Percentiles rank a stretch among this genome's conserved stretches.
These are phyloP conservation scores for Venustampulla echinocandica DNA, from an alignment of 495 filamentous ascomycete species.

Conservation along the genomic window DNA sequence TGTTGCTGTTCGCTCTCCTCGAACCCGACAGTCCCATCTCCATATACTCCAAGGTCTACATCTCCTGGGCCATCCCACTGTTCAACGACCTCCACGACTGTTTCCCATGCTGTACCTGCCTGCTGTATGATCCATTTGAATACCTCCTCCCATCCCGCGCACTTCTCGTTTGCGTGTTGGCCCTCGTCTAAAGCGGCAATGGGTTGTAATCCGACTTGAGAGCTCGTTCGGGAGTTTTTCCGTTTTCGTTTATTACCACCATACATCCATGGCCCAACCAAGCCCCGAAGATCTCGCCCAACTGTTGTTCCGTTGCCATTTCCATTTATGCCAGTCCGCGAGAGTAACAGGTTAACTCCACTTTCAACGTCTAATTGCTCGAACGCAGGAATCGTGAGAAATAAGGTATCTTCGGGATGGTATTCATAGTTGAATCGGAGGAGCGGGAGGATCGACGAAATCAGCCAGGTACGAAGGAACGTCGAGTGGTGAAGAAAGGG, in stretches of 20 bases:
- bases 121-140: conserved; percentile 63
- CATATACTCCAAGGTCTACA: conserved; percentile 68
- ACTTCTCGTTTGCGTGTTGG: conserved; percentile 20
- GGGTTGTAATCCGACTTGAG: conserved; percentile 5
- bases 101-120: conserved; percentile 48
- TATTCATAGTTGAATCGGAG: conserved; percentile 79
- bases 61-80: conserved; percentile 79
- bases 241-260: conserved; percentile 56
- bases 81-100: conserved; percentile 52
- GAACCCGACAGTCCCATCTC: conserved; percentile 34
- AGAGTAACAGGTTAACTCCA: conserved; percentile 60
- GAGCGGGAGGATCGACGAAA: conserved; percentile 70
- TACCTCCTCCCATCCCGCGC: conserved; percentile 65
- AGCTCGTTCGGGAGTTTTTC: conserved; percentile 16
- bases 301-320: conserved; percentile 35
- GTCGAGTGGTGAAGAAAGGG: conserved; percentile 67
- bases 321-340: conserved; percentile 43
- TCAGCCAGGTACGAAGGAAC: conserved; percentile 62
- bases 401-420: conserved; percentile 50
- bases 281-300: conserved; percentile 61
- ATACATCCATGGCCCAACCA: conserved; percentile 79
- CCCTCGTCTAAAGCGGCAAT: conserved; percentile 11
- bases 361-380: conserved; percentile 52
- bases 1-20: conserved; percentile 43
- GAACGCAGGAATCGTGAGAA: conserved; percentile 50